phyloP scores from a whole-genome alignment of 2,329 filamentous ascomycete genomes.

The Neurospora crassa region DNA sequence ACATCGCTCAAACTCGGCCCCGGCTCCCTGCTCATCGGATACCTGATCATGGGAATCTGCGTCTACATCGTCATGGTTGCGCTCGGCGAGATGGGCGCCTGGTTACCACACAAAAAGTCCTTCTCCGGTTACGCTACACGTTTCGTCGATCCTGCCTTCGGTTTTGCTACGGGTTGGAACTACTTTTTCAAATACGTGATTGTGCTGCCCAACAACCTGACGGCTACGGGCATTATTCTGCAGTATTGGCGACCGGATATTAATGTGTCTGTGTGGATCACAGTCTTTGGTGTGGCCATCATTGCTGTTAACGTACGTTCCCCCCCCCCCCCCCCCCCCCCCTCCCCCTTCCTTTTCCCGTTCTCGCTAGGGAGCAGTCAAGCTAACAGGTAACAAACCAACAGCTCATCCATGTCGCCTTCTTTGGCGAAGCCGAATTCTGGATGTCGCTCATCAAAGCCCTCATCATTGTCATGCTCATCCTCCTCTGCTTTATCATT shows the following conservation, averaged over 20 bases:
- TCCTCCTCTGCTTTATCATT: slow-evolving; percentile 28
- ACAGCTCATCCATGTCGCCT: slow-evolving; percentile 27
- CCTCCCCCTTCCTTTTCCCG: not conserved
- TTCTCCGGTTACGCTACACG: slow-evolving; percentile 57
- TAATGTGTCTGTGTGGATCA: slow-evolving; percentile 30
- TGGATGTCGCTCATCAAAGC: slow-evolving; percentile 37
- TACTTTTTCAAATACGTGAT: slow-evolving; percentile 37
- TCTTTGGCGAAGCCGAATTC: slow-evolving; percentile 39
- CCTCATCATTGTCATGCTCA: slow-evolving; percentile 30
- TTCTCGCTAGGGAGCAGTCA: not conserved
- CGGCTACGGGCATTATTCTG: slow-evolving; percentile 28
- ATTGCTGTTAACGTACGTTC: slow-evolving; percentile 25
- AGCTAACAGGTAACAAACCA: not conserved
- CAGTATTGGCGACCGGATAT: slow-evolving; percentile 29
- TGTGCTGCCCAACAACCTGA: slow-evolving; percentile 29
- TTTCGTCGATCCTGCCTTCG: slow-evolving; percentile 43
- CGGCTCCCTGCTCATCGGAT: slow-evolving; percentile 29
- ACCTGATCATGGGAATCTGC: slow-evolving; percentile 35
- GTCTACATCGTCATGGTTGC: slow-evolving; percentile 55
- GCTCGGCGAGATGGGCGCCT: slow-evolving; percentile 61
- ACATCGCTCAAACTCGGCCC: slow-evolving; percentile 39
- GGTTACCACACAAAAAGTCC: slow-evolving; percentile 51
- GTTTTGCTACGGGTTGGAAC: slow-evolving; percentile 35
- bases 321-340: not conserved
- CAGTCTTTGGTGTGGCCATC: slow-evolving; percentile 25